Base-by-base conservation (phyloP, 345 rosid species). In the Viola odorata region DNA sequence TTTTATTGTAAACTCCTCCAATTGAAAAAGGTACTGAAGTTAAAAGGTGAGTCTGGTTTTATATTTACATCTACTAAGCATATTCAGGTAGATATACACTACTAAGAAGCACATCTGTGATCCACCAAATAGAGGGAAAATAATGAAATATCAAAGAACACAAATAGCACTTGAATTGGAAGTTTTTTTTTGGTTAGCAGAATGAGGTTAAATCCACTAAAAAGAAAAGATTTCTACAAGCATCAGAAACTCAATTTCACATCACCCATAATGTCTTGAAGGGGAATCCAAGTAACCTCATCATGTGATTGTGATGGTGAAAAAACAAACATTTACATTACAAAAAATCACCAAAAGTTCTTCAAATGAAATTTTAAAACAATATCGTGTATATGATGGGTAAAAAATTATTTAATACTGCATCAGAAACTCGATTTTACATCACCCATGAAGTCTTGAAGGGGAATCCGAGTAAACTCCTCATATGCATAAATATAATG, bases 271-370 rank as follows among this genome's bases (percentile, higher is more conserved):
- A 61, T 53, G 82, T 67, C 80, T 76, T 72, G 84, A 81, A 85
- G 87, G 85, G 89, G 84, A 87, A 85, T 81, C 91, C 85, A 75
- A 81, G 84, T 67, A 71, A 23, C 8, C 5, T 83, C 89, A 44
- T 81, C 91, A 77, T 42, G 52, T 80, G 85, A 81, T 12, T 45
- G 47, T 41, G 32, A 39, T 9, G 3, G 8, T 11, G 8, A 10
- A 15, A 0, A 38, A 37, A 4, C 11, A 58, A 45, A 38, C 9
- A 36, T 8, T 7, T 0, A 11, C 4, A 3, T 14, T 7, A 3
- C 15, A 9, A 59, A 11, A 4, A 55, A 8, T 37, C 5, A 12
- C 7, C 6, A 38, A 4, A 37, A 0, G 7, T 23, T 55, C 45
- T 39, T 17, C 13, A 45, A 16, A 50, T 15, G 39, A n/a, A n/a